These are phyloP conservation scores for Xylariaceae sp. DNA, from an alignment of 2,329 filamentous ascomycete genomes.

Conservation along the genomic window DNA sequence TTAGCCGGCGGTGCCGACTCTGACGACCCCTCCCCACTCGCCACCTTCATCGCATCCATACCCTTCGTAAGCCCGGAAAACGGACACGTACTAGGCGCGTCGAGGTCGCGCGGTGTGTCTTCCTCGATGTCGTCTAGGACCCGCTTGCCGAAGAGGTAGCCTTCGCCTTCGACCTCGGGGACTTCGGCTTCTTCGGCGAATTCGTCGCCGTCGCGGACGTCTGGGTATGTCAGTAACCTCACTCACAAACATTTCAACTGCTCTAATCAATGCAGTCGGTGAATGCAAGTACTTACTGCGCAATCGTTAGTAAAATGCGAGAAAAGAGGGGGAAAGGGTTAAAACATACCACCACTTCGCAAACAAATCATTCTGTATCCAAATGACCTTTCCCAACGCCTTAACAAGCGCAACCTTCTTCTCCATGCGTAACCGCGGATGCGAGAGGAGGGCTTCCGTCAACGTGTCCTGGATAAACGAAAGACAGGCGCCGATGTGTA, in stretches of 20 bases:
- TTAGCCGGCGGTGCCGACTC: not conserved
- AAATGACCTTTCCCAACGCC: constrained; percentile 74
- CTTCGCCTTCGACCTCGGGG: constrained; percentile 54
- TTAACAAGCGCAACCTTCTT: constrained; percentile 70
- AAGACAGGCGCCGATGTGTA: constrained; percentile 68
- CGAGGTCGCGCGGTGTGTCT: constrained; percentile 26
- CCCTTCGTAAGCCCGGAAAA: constrained; percentile 22
- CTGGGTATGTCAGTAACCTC: constrained; percentile 8
- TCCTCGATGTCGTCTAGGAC: constrained; percentile 43
- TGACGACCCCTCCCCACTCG: not conserved
- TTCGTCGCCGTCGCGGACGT: constrained; percentile 58
- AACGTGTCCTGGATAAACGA: constrained; percentile 74
- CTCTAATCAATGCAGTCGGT: not conserved
- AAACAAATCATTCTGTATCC: constrained; percentile 84
- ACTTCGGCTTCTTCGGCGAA: constrained; percentile 42
- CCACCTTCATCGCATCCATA: constrained; percentile 6
- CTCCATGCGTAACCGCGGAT: constrained; percentile 60
- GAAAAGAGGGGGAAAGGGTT: not conserved
- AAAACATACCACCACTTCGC: constrained; percentile 59
- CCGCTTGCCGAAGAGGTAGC: constrained; percentile 59
- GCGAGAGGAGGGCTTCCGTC: constrained; percentile 67
- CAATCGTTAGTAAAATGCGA: constrained; percentile 9
- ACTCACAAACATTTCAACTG: not conserved
- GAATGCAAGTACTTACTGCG: constrained; percentile 15
- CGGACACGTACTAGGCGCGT: constrained; percentile 17